phyloP scores from a whole-genome alignment of 2,329 filamentous ascomycete species.

The Aspergillus sp. region DNA sequence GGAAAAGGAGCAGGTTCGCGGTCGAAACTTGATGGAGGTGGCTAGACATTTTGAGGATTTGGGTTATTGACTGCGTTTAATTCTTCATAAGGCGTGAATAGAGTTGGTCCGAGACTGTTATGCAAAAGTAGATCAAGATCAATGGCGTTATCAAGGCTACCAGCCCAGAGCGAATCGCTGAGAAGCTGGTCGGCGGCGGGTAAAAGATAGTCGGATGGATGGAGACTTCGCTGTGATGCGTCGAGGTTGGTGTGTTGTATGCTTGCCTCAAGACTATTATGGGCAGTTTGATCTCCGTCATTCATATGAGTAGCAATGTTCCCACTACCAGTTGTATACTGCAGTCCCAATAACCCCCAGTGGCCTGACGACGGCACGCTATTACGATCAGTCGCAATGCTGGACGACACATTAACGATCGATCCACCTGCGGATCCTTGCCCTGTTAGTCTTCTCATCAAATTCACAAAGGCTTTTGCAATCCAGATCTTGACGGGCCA shows the following conservation, averaged over 20 bases:
- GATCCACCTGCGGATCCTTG: slow-evolving; percentile 3
- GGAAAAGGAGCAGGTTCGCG: not conserved
- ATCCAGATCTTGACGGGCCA: slow-evolving; percentile 24
- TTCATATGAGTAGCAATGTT: not conserved
- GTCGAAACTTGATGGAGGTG: not conserved
- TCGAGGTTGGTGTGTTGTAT: not conserved
- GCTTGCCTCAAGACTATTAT: not conserved
- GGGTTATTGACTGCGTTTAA: not conserved
- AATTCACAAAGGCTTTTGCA: slow-evolving; percentile 10
- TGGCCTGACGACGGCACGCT: not conserved
- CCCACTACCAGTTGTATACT: not conserved
- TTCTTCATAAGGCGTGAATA: not conserved
- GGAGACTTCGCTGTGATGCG: not conserved
- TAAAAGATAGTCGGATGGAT: not conserved
- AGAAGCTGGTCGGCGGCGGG: slow-evolving; percentile 5
- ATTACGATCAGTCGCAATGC: not conserved
- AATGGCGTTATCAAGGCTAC: slow-evolving; percentile 9
- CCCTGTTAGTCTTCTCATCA: slow-evolving; percentile 11
- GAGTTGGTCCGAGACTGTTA: slow-evolving; percentile 2
- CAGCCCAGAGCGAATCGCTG: slow-evolving; percentile 8
- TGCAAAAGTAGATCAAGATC: slow-evolving; percentile 8
- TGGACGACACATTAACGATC: slow-evolving; percentile 7
- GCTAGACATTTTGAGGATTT: not conserved
- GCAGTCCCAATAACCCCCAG: not conserved
- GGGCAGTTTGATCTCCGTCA: not conserved